Base-by-base conservation (phyloP, 2,329 filamentous ascomycete species). In the Aspergillus nomiae region DNA sequence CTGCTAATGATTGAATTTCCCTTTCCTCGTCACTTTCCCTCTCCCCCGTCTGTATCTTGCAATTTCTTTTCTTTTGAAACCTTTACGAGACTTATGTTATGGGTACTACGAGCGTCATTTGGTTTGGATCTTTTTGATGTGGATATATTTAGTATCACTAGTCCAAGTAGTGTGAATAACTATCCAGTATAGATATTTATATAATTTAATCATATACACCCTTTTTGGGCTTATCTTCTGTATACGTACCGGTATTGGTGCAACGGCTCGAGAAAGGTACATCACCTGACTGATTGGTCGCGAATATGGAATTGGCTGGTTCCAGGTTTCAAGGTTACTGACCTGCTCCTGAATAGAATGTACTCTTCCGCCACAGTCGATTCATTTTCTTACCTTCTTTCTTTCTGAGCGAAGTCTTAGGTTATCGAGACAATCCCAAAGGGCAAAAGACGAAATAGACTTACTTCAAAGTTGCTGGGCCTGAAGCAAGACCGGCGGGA, bases 21-120 rank as follows among this genome's bases (percentile, higher is more conserved):
- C 9, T 41, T 24, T 41, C 30, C 14, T 38, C 7, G 9, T 1
- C 14, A 10, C 12, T 34, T 21, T 61, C 48, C 46, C 32, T 56
- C 50, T 56, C 38, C 30, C 32, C 24, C 26, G 60, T 28, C 28
- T 41, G 56, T 51, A 48, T 62, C 32, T 53, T 51, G n/a, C 50
- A 3, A 63, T 56, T 36, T 62, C 56, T 16, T 60, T 30, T 11
- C 16, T 14, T 55, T 61, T 53, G 60, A 58, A 48, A 57, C 36
- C 50, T 50, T 68, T 65, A 74, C 67, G 69, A 67, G 66, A 67
- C 61, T 65, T 64, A 73, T 64, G 69, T 64, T 68, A 73, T 67
- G 67, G 69, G 72, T 71, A 71, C 67, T 64, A 73, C 63, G 70
- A 71, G 65, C 56, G 60, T 64, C 54, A 10, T 38, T 59, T 60